Base-by-base conservation (phyloP, 305 asterid genomes). In the Fraxinus angustifolia region DNA sequence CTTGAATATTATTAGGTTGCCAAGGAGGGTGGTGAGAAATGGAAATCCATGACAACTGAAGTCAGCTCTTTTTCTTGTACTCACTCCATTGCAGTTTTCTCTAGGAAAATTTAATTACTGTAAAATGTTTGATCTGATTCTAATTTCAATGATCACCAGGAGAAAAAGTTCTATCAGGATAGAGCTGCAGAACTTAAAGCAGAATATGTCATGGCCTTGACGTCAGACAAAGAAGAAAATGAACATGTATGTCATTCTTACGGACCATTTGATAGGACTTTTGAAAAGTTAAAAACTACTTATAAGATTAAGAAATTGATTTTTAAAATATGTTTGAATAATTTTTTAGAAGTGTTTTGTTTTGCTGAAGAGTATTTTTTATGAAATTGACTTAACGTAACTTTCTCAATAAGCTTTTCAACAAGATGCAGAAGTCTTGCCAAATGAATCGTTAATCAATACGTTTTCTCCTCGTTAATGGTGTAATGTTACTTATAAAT, bases 121-220 rank as follows among this genome's bases (percentile, higher is more conserved):
- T 38, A n/a, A 23, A 42, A 45, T 26, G 33, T 4, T 42, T 45
- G 31, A 21, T 75, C 38, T 75, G 23, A 11, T 74, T 26, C 68
- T 75, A 33, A 75, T 34, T 67, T 67, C 7, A 14, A 42, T 78
- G 73, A 70, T 80, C 6, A 38, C 53, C 79, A 91, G 96, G 97
- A 94, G 72, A 91, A 87, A 91, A 87, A 91, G 86, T 88, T 79
- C 2, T 93, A 91, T 33, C 10, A 48, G 45, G 98, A 95, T 21
- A 92, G 77, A 85, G 99, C 97, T 10, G 95, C 96, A 50, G 94
- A 93, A 88, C 93, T 90, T 75, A 95, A 95, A 78, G 94, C 94
- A 4, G 97, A 91, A 53, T 92, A 87, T 74, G 86, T 74, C 16
- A 92, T 87, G 81, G 84, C 87, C 4, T 30, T 30, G 42, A 86